phyloP scores from a whole-genome alignment of 352 stramenopile genomes.

The Thalassiosira ordinaria region DNA sequence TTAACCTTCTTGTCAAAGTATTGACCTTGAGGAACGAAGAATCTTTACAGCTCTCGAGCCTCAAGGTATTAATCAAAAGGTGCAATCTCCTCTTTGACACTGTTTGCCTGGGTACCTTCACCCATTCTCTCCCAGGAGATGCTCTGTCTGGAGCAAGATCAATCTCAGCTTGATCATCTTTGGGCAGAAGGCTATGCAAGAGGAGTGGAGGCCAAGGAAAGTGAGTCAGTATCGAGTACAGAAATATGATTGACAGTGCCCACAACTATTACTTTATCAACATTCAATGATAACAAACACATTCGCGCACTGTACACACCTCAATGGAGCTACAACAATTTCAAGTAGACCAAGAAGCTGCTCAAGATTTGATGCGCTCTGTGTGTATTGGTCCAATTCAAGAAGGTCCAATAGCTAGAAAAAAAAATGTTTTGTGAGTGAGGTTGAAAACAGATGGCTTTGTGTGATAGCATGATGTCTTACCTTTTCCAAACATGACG shows the following conservation, averaged over 20 bases:
- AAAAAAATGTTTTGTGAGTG: neutral
- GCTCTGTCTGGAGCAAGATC: conserved; percentile 57
- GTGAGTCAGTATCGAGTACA: no score
- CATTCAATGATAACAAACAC: no score
- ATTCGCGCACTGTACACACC: neutral
- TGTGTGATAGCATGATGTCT: conserved; percentile 1
- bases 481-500: conserved; percentile 28
- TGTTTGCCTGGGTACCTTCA: conserved; percentile 75
- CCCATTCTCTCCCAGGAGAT: conserved; percentile 71
- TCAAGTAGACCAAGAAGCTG: conserved; percentile 92
- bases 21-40: conserved; percentile 82
- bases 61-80: conserved; percentile 78
- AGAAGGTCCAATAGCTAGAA: conserved; percentile 89
- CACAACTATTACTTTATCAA: no score
- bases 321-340: conserved; percentile 87
- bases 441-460: neutral
- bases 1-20: conserved; percentile 75
- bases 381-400: conserved; percentile 86
- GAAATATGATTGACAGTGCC: no score
- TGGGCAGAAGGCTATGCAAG: conserved; percentile 85
- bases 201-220: neutral
- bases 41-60: conserved; percentile 82
- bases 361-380: conserved; percentile 92
- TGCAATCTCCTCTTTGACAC: conserved; percentile 79
- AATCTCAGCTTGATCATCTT: conserved; percentile 75